Evolutionary conservation across 2,329 filamentous ascomycete species (phyloP).

Genomic region (Sporothrix variecibatus): DNA sequence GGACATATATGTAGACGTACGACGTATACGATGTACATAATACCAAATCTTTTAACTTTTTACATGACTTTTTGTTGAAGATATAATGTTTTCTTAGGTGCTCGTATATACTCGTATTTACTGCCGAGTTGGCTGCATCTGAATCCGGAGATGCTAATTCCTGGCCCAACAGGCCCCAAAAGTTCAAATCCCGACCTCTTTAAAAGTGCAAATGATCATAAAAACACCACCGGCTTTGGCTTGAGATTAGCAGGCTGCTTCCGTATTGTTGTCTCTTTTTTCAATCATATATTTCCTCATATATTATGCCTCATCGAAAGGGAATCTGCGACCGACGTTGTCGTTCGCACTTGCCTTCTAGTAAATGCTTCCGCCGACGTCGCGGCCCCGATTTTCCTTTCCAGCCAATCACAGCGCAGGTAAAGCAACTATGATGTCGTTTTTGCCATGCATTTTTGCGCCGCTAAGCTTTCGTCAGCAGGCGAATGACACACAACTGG

Average conservation of each 20-base stretch:
- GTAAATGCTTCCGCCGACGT: neutral
- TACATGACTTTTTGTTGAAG: neutral
- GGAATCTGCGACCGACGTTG: neutral
- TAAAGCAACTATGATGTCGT: slow-evolving; percentile 24
- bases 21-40: slow-evolving; percentile 1
- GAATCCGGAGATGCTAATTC: neutral
- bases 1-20: slow-evolving; percentile 5
- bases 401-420: slow-evolving; percentile 24
- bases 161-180: neutral
- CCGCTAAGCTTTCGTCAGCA: slow-evolving; percentile 1
- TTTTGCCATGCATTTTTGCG: neutral
- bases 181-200: neutral
- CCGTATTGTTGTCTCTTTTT: neutral
- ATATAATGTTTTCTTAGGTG: neutral
- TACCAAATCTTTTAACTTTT: neutral
- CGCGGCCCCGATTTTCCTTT: neutral
- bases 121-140: neutral
- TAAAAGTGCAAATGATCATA: neutral
- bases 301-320: neutral
- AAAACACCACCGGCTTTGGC: neutral
- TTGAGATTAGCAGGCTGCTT: neutral
- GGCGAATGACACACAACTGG: neutral
- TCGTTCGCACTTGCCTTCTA: neutral
- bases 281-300: neutral
- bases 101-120: slow-evolving; percentile 9